phyloP scores from a whole-genome alignment of 1,139 yeast species.

The Pichia sp. region DNA sequence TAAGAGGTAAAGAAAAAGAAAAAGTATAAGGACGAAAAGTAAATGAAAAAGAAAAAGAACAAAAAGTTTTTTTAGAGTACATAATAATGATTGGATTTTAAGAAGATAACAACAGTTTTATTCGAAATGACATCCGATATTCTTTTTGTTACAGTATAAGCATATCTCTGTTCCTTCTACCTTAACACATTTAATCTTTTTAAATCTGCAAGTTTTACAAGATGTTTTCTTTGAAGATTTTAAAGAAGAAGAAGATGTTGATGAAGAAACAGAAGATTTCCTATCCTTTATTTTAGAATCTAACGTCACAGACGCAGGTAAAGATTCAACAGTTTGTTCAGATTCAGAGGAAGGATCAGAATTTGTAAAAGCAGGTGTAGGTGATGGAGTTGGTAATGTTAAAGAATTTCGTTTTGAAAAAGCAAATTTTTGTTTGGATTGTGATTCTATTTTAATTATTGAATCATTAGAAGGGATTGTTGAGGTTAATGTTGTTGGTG shows the following conservation, averaged over 20 bases:
- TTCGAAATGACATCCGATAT: constrained; percentile 15
- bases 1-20: no score
- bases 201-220: constrained; percentile 29
- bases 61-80: background rate
- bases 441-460: background rate
- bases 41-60: no score
- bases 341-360: background rate
- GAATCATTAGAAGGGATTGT: background rate
- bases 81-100: background rate
- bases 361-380: constrained; percentile 6
- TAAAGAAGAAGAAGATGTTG: no score
- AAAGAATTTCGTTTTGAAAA: background rate
- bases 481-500: constrained; percentile 5
- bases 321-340: no score
- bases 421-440: background rate
- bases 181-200: constrained; percentile 31
- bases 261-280: no score
- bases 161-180: constrained; percentile 22
- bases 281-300: no score
- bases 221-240: constrained; percentile 28
- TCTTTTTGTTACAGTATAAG: constrained; percentile 26
- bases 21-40: no score
- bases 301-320: no score
- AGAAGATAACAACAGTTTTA: background rate
- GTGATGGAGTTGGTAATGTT: constrained; percentile 14